These are phyloP conservation scores for Teunomyces gatunensis DNA, from an alignment of 805 yeast genomes.

Conservation along the genomic window DNA sequence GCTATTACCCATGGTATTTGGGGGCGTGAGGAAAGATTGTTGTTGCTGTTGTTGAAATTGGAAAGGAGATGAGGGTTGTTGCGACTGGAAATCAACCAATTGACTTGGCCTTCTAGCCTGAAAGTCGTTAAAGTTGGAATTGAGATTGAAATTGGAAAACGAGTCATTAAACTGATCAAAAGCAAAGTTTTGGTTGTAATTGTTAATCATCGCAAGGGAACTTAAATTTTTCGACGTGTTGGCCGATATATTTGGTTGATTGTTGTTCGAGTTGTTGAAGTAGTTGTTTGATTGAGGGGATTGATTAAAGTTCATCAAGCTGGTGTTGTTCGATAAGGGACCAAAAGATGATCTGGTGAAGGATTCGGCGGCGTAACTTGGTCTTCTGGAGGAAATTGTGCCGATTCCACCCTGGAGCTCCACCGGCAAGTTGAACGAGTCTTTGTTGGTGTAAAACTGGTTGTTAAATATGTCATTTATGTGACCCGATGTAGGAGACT, in stretches of 20 bases:
- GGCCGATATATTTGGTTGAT: constrained; percentile 1
- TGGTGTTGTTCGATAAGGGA: constrained; percentile 7
- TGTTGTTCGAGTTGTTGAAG: neutral
- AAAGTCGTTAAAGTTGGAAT: constrained; percentile 35
- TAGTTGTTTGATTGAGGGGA: neutral
- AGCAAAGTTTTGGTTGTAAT: constrained; percentile 19
- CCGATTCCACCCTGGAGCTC: constrained; percentile 67
- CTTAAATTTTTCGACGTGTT: constrained; percentile 19
- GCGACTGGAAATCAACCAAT: constrained; percentile 28
- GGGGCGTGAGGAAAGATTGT: constrained; percentile 4
- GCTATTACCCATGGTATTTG: constrained; percentile 6
- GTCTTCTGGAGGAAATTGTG: constrained; percentile 64
- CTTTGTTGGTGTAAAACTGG: constrained; percentile 12
- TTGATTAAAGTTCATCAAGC: neutral
- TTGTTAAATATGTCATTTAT: constrained; percentile 6
- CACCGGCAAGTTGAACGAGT: constrained; percentile 48
- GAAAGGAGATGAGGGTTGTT: constrained; percentile 8
- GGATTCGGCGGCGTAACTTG: constrained; percentile 70
- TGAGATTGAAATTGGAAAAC: constrained; percentile 30
- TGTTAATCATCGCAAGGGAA: constrained; percentile 29
- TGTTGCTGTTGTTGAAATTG: constrained; percentile 9
- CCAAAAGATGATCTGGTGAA: constrained; percentile 38
- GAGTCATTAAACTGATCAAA: constrained; percentile 29
- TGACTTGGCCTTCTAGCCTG: constrained; percentile 45
- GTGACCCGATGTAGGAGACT: constrained; percentile 10